Evolutionary conservation across 257 asterid species (phyloP).

Genomic region (Solanum okadae): DNA sequence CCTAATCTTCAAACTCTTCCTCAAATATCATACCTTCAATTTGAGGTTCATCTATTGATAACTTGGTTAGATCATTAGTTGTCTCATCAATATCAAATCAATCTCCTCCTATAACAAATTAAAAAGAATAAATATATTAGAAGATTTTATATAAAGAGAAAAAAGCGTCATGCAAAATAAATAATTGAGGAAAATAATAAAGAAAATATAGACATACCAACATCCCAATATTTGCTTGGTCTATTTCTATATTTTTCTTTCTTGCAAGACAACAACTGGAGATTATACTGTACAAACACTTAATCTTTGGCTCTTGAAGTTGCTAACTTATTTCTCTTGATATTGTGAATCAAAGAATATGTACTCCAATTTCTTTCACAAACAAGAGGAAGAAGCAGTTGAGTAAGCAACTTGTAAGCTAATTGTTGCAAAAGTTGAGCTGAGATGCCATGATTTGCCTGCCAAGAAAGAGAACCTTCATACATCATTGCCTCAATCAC

Average conservation of each 20-base stretch:
- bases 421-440: background rate
- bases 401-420: background rate
- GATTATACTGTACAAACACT: too few species aligned
- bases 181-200: background rate
- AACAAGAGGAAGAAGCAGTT: background rate
- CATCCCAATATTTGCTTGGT: background rate
- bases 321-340: background rate
- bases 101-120: background rate
- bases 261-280: background rate
- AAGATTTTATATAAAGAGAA: background rate
- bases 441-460: background rate
- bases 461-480: background rate
- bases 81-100: background rate
- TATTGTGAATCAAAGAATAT: background rate
- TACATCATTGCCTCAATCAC: background rate
- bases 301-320: background rate
- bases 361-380: background rate
- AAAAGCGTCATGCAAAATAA: background rate
- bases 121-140: too few species aligned
- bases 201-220: background rate
- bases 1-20: background rate
- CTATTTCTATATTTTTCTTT: background rate
- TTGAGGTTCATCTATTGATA: background rate
- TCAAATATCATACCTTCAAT: background rate
- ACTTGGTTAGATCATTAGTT: background rate